Percentiles rank a stretch among this genome's conserved stretches.
Evolutionary conservation across 176 grass and related monocot species (phyloP).

Genomic region (Carex parvula): DNA sequence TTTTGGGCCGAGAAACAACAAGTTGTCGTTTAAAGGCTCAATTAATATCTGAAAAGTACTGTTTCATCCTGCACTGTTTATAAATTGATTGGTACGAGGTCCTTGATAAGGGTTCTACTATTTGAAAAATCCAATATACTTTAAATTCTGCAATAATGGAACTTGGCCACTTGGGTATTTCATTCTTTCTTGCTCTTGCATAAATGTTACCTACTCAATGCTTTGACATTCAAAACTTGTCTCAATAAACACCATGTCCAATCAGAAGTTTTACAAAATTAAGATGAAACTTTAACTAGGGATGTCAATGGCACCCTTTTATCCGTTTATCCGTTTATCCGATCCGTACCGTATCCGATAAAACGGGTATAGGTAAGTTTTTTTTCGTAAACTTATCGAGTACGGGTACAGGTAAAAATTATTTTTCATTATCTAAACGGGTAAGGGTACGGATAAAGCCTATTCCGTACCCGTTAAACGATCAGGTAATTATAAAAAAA

Average conservation of each 20-base stretch:
- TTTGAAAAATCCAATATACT: background rate
- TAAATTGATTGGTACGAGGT: background rate
- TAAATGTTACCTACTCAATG: background rate
- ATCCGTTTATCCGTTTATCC: too few species aligned
- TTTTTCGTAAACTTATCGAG: too few species aligned
- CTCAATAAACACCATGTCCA: too few species aligned
- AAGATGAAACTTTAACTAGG: background rate
- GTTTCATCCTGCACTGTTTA: background rate
- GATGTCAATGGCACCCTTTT: too few species aligned
- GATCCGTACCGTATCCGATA: too few species aligned
- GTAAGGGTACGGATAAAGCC: too few species aligned
- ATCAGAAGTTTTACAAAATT: background rate
- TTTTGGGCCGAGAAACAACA: background rate
- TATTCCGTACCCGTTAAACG: too few species aligned
- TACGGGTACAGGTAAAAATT: too few species aligned
- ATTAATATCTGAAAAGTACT: background rate
- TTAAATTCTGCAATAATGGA: background rate
- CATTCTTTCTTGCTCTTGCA: background rate
- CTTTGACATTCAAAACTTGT: background rate
- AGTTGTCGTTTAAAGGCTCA: background rate
- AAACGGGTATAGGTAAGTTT: too few species aligned
- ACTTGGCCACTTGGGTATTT: background rate
- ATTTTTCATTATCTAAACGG: too few species aligned
- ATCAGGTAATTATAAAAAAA: too few species aligned
- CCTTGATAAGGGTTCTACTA: background rate